Conservation (phyloP, 139 green algal genomes). For the Haematococcus lacustris region DNA sequence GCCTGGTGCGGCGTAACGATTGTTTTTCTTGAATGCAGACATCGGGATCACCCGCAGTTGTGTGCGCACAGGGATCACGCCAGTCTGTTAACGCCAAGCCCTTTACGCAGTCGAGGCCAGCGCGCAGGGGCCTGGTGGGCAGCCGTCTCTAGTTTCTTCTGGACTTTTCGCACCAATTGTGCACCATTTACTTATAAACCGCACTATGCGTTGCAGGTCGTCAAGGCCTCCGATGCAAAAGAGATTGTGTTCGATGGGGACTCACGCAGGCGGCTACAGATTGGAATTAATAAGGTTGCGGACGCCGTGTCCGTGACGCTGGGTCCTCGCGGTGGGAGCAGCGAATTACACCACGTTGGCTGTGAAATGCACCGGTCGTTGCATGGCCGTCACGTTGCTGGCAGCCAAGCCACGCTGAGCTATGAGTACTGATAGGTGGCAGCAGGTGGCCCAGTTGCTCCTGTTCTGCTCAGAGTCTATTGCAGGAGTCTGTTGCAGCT, state of each 20-base stretch:
- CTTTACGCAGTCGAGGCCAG: no score
- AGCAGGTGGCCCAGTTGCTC: neutral
- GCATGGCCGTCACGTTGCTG: no score
- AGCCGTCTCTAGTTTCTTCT: no score
- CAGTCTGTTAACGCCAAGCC: no score
- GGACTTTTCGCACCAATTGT: no score
- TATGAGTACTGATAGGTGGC: neutral
- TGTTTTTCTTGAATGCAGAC: no score
- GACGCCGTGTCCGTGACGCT: slow-evolving; percentile 93
- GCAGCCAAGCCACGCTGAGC: neutral
- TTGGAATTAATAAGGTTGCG: slow-evolving; percentile 97
- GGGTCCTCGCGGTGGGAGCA: slow-evolving; percentile 74
- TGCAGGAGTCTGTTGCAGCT: neutral
- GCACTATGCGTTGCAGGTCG: slow-evolving; percentile 53
- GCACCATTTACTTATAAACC: no score
- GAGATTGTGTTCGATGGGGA: slow-evolving; percentile 92
- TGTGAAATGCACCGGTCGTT: neutral
- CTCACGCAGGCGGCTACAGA: slow-evolving; percentile 78
- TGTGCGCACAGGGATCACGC: no score
- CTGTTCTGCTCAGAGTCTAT: neutral
- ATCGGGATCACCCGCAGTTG: no score
- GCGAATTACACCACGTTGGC: slow-evolving; percentile 18
- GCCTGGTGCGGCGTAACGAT: no score
- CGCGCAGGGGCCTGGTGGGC: no score
- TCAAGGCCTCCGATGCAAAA: slow-evolving; percentile 77